A percentile compares a stretch with the other conserved stretches of the same genome.
Evolutionary conservation across 495 filamentous ascomycete genomes (phyloP).

Genomic region (Parathielavia appendiculata): DNA sequence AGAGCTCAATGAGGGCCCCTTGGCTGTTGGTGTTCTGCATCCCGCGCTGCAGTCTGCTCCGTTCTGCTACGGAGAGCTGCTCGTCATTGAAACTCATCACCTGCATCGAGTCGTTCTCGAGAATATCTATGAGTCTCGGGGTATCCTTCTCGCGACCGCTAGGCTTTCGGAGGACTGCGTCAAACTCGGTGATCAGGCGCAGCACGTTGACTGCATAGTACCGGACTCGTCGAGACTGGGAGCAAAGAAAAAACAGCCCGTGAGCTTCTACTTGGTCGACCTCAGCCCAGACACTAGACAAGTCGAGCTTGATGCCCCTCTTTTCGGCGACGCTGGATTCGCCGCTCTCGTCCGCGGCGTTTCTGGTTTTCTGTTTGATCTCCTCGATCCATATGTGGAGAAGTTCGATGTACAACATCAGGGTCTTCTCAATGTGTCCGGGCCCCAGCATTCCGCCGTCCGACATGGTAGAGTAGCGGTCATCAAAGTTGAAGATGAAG

Average conservation of each 20-base stretch:
- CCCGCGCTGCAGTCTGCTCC: constrained; percentile 86
- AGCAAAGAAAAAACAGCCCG: constrained; percentile 96
- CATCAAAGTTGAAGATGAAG: constrained; percentile 98
- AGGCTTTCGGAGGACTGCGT: constrained; percentile 73
- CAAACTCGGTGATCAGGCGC: constrained; percentile 88
- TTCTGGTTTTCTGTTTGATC: constrained; percentile 78
- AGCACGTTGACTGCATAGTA: constrained; percentile 89
- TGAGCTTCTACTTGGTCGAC: constrained; percentile 97
- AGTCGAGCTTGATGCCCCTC: constrained; percentile 69
- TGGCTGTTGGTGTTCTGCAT: constrained; percentile 78
- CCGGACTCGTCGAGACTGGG: constrained; percentile 83
- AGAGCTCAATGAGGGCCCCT: constrained; percentile 86
- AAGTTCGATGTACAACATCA: constrained; percentile 88
- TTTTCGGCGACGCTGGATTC: constrained; percentile 56
- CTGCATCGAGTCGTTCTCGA: constrained; percentile 82
- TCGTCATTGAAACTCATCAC: constrained; percentile 93
- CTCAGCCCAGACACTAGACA: constrained; percentile 80
- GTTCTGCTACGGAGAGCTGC: constrained; percentile 83
- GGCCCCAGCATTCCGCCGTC: constrained; percentile 95
- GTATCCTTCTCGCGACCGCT: constrained; percentile 51
- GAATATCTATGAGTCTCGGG: constrained; percentile 75
- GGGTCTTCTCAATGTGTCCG: constrained; percentile 89
- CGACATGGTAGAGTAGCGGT: constrained; percentile 93
- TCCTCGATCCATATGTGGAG: constrained; percentile 96
- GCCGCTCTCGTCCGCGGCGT: constrained; percentile 56